Conservation (phyloP, 2,329 filamentous ascomycete genomes). For the Penicillium sp. region DNA sequence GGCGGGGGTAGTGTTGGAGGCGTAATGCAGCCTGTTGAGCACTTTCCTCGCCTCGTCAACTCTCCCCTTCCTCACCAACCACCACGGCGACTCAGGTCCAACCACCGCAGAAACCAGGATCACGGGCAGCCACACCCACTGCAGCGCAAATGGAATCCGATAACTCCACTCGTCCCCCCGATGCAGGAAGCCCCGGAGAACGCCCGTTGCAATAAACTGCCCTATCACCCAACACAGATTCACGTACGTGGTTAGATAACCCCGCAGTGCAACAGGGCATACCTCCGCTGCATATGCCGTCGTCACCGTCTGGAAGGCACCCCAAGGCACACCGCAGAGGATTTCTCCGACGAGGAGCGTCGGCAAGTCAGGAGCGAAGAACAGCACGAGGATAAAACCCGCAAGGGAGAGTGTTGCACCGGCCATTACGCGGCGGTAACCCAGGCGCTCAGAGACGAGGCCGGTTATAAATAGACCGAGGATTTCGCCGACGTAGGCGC, state of each 20-base stretch:
- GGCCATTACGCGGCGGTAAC: conserved; percentile 53
- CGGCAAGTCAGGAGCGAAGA: conserved; percentile 51
- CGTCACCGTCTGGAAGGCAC: conserved; percentile 51
- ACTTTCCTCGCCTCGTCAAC: conserved; percentile 48
- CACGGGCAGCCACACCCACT: conserved; percentile 56
- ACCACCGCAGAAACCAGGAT: conserved; percentile 48
- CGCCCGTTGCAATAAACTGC: conserved; percentile 53
- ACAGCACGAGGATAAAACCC: conserved; percentile 50
- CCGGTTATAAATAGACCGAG: conserved; percentile 34
- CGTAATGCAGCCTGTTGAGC: conserved; percentile 40
- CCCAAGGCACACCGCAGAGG: conserved; percentile 54
- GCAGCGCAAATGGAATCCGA: conserved; percentile 54
- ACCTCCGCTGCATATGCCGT: conserved; percentile 50
- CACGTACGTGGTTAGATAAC: conserved; percentile 47
- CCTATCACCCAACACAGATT: conserved; percentile 51
- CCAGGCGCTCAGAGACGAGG: conserved; percentile 33
- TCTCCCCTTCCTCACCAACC: conserved; percentile 50
- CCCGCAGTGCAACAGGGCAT: conserved; percentile 43
- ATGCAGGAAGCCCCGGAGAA: conserved; percentile 48
- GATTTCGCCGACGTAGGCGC: conserved; percentile 31
- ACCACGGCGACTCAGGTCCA: conserved; percentile 55
- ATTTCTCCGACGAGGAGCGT: conserved; percentile 53
- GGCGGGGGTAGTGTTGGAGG: conserved; percentile 30
- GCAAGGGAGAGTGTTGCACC: conserved; percentile 33
- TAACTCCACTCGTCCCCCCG: conserved; percentile 54